Base-by-base conservation (phyloP, 108 stramenopile species). In the Skeletonema marinoi region DNA sequence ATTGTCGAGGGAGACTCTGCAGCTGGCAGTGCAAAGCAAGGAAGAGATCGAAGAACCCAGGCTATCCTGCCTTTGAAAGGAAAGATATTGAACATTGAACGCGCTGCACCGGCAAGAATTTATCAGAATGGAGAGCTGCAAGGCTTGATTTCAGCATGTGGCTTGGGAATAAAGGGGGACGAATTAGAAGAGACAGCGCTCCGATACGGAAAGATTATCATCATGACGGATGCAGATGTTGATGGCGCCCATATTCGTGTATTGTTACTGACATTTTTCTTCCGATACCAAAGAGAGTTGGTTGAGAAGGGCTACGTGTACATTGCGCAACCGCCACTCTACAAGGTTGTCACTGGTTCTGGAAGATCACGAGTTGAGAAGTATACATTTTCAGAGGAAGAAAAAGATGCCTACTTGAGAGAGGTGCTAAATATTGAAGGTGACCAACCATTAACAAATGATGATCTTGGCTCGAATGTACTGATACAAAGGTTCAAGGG, bases 211-310 rank as follows among this genome's bases (percentile, higher is more conserved):
- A 82, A 92, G 63, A 92, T 98, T 70, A 85, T 98, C 25, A 90
- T 98, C 73, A 98, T 98, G 97, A 98, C 97, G 4, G 97, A 98
- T 85, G 97, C 97, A 10, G 97, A 98, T 86, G 97, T 98, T 30
- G 97, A 98, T 79, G 97, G 97, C 13, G 92, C 96, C 11, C 97
- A 98, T 77, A 98, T 98, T 80, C 93, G 97, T 17, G 94, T 96
- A n/a, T 82, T 98, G 36, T 73, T 98, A 21, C 79, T 98, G 71
- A 97, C 96, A 7, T 98, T 98, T 69, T 96, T 98, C 78, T 98
- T 86, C 86, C 86, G 97, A 7, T 95, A 95, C 72, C 97, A 97
- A 86, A 70, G 96, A 73, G 93, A 92, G 51, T 82, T 98, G 33
- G 88, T 98, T 19, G 95, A 96, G 66, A 68, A 86, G 8, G 97